Conservation (phyloP, 2,329 filamentous ascomycete species). For the Clarireedia sp. region DNA sequence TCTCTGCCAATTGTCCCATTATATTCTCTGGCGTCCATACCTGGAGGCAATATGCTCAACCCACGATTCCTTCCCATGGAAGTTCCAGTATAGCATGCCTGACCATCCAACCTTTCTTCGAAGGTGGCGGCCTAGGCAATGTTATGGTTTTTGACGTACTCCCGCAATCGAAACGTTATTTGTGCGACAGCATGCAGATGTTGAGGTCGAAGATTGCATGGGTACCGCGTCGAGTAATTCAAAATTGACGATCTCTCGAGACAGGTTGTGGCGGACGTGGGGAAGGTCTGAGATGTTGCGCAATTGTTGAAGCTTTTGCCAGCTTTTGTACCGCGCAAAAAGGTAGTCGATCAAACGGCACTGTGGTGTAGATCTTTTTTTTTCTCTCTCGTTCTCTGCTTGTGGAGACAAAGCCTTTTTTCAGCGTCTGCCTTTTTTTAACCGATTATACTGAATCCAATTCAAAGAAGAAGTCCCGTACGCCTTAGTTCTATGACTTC, state of each 20-base stretch:
- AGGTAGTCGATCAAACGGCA: too few species aligned
- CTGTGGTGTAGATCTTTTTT: not conserved
- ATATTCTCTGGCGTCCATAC: conserved; percentile 39
- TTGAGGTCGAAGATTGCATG: conserved; percentile 7
- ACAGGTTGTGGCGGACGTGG: conserved; percentile 7
- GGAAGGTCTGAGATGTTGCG: conserved; percentile 8
- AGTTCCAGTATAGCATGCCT: conserved; percentile 17
- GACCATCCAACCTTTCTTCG: conserved; percentile 6
- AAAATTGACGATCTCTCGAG: conserved; percentile 2
- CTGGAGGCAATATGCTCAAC: conserved; percentile 37
- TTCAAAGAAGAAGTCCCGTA: not conserved
- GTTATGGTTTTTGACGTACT: not conserved
- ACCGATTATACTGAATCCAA: conserved; percentile 7
- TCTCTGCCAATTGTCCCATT: conserved; percentile 28
- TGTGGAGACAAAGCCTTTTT: conserved; percentile 5
- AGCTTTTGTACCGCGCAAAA: conserved; percentile 9
- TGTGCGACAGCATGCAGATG: conserved; percentile 7
- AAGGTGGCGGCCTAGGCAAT: not conserved
- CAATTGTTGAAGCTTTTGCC: conserved; percentile 8
- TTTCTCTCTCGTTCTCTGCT: not conserved
- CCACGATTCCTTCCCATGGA: conserved; percentile 22
- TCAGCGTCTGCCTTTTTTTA: not conserved
- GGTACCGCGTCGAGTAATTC: conserved; percentile 2
- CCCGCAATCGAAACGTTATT: conserved; percentile 3
- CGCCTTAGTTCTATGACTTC: conserved; percentile 19